A percentile compares a stretch with the other conserved stretches of the same genome.
Conservation (phyloP, 352 stramenopile genomes). For the Pythium phragmiticola region DNA sequence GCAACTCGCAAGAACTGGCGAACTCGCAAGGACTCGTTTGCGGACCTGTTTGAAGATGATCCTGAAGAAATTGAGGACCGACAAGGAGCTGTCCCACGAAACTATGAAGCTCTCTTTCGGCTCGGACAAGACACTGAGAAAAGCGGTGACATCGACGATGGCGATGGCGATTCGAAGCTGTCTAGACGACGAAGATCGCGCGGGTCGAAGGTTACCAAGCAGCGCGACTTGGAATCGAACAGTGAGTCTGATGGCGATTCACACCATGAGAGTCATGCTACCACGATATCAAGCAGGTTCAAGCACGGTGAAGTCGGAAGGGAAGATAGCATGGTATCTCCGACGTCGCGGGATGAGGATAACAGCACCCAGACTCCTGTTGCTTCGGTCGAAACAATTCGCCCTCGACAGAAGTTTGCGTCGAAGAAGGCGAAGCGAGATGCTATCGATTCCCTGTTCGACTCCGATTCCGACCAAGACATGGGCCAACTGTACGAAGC, state of each 20-base stretch:
- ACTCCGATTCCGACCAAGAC: slow-evolving; percentile 45
- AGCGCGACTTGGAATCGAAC: background rate
- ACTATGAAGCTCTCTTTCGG: slow-evolving; percentile 64
- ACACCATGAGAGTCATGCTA: background rate
- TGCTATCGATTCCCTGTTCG: slow-evolving; percentile 69
- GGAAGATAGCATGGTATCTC: background rate
- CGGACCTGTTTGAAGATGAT: slow-evolving; percentile 67
- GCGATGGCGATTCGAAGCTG: slow-evolving; percentile 21
- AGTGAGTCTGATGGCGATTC: background rate
- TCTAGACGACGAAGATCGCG: slow-evolving; percentile 1
- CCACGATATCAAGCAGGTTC: background rate
- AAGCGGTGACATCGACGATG: slow-evolving; percentile 17
- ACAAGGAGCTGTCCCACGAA: slow-evolving; percentile 32
- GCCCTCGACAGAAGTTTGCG: background rate
- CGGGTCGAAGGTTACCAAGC: background rate
- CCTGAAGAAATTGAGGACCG: background rate
- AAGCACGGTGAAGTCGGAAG: background rate
- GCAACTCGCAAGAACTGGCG: slow-evolving; percentile 1
- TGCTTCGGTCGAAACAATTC: background rate
- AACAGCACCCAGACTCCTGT: background rate
- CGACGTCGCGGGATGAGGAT: background rate
- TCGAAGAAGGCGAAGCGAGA: slow-evolving; percentile 33
- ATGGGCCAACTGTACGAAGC: slow-evolving; percentile 34
- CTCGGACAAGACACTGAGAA: slow-evolving; percentile 14
- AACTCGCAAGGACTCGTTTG: slow-evolving; percentile 70